Evolutionary conservation across 163 green algal species (phyloP).

Genomic region (Volvox carteri): DNA sequence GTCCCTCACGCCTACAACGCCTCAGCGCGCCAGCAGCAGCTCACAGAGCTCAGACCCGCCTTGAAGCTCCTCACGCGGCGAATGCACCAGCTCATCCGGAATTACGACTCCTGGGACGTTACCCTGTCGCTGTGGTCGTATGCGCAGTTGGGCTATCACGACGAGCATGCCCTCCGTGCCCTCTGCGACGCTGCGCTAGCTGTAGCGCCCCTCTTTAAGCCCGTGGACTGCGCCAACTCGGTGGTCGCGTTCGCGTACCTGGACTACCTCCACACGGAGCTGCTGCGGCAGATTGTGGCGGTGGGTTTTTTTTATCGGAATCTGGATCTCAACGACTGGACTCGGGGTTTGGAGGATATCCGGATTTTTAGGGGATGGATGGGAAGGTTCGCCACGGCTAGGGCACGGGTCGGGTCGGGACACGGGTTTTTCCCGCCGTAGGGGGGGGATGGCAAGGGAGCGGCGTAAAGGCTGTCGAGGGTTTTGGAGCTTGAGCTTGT

Average conservation of each 20-base stretch:
- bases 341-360: no score
- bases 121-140: constrained; percentile 43
- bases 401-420: no score
- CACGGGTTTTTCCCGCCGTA: no score
- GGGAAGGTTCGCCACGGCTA: no score
- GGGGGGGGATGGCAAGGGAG: no score
- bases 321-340: no score
- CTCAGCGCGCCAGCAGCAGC: not conserved
- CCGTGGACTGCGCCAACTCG: constrained; percentile 33
- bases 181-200: constrained; percentile 5
- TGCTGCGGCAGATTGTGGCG: constrained; percentile 39
- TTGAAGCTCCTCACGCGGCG: constrained; percentile 26
- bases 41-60: not conserved
- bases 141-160: constrained; percentile 14
- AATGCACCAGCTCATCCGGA: constrained; percentile 39
- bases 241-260: constrained; percentile 33
- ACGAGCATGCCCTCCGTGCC: constrained; percentile 12
- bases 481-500: no score
- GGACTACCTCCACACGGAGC: constrained; percentile 23
- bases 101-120: constrained; percentile 29
- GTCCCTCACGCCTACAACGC: not conserved
- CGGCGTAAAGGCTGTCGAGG: no score
- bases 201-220: constrained; percentile 22
- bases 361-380: no score
- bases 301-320: constrained; percentile 4